Evolutionary conservation across 208 protist genomes (phyloP).

Genomic region (Herpetomonas samuelpessoai): DNA sequence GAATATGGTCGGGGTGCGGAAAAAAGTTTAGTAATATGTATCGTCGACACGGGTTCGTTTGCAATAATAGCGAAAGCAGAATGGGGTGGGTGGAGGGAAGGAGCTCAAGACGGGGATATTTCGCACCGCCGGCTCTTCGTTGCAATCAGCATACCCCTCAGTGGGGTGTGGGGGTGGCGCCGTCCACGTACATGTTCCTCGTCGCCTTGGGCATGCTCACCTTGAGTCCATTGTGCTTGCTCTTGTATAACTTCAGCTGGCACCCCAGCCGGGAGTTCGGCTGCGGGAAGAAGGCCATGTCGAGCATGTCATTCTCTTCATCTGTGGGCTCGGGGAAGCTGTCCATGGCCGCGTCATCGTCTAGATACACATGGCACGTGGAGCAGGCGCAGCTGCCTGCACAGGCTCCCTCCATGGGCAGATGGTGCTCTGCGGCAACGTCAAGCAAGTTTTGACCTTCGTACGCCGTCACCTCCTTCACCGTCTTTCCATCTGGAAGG

Average conservation of each 20-base stretch:
- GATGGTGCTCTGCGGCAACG: conserved; percentile 89
- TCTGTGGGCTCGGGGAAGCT: conserved; percentile 91
- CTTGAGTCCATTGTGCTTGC: conserved; percentile 77
- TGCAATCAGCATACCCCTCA: conserved; percentile 19
- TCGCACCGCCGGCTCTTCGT: too few relatives aligned
- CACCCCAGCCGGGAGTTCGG: conserved; percentile 87
- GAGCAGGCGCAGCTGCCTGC: conserved; percentile 96
- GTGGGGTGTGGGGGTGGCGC: conserved; percentile 76
- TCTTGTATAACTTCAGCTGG: conserved; percentile 67
- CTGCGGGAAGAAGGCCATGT: conserved; percentile 86
- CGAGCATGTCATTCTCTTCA: conserved; percentile 94
- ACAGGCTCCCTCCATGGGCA: conserved; percentile 97
- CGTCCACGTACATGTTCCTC: conserved; percentile 93
- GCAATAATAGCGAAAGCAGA: too few relatives aligned
- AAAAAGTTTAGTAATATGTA: too few relatives aligned
- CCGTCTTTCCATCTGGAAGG: conserved; percentile 45
- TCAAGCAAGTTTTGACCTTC: conserved; percentile 95
- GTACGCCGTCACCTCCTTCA: conserved; percentile 61
- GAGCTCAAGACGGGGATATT: too few relatives aligned
- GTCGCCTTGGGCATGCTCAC: conserved; percentile 82
- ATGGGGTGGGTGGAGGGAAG: not conserved
- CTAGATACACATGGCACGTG: conserved; percentile 97
- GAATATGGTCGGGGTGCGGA: too few relatives aligned
- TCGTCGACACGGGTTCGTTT: too few relatives aligned
- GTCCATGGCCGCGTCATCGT: conserved; percentile 80